Percentiles rank a stretch among this genome's conserved stretches.
phyloP scores from a whole-genome alignment of 352 stramenopile genomes.

The Phytophthora colocasiae region DNA sequence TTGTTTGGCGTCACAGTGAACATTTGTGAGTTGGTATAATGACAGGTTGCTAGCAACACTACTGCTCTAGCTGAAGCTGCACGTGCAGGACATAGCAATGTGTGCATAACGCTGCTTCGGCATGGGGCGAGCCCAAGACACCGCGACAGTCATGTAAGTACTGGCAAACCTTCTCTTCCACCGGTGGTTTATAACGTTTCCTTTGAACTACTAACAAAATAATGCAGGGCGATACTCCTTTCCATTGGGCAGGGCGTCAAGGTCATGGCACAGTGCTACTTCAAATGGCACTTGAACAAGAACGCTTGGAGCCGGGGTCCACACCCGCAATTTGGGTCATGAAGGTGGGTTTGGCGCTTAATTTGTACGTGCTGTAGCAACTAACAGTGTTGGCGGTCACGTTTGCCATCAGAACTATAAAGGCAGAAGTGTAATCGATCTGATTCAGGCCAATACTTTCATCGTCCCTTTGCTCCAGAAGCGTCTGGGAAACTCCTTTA shows the following conservation, averaged over 20 bases:
- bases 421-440: slow-evolving; percentile 55
- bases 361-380: not conserved
- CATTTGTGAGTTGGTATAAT: too few relatives aligned
- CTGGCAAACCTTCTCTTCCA: too few relatives aligned
- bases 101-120: slow-evolving; percentile 58
- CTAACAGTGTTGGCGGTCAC: not conserved
- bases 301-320: slow-evolving; percentile 32
- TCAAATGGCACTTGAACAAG: slow-evolving; percentile 50
- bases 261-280: slow-evolving; percentile 60
- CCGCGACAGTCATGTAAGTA: slow-evolving; percentile 44
- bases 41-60: slow-evolving; percentile 52
- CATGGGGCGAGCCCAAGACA: slow-evolving; percentile 52
- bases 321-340: slow-evolving; percentile 49
- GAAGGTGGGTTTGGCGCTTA: slow-evolving; percentile 46
- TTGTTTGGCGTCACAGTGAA: not conserved
- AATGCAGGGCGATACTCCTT: slow-evolving; percentile 67
- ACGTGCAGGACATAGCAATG: slow-evolving; percentile 50
- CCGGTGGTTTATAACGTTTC: not conserved
- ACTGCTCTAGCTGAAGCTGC: slow-evolving; percentile 72
- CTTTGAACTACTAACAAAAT: not conserved
- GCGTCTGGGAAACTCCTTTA: slow-evolving; percentile 43
- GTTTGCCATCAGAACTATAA: slow-evolving; percentile 56
- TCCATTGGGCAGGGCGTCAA: slow-evolving; percentile 73
- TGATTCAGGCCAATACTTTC: slow-evolving; percentile 43
- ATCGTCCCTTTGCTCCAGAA: slow-evolving; percentile 60